A percentile compares a stretch with the other conserved stretches of the same genome.
Conservation (phyloP, 768 basidiomycete species). For the Pleurotus pulmonarius region DNA sequence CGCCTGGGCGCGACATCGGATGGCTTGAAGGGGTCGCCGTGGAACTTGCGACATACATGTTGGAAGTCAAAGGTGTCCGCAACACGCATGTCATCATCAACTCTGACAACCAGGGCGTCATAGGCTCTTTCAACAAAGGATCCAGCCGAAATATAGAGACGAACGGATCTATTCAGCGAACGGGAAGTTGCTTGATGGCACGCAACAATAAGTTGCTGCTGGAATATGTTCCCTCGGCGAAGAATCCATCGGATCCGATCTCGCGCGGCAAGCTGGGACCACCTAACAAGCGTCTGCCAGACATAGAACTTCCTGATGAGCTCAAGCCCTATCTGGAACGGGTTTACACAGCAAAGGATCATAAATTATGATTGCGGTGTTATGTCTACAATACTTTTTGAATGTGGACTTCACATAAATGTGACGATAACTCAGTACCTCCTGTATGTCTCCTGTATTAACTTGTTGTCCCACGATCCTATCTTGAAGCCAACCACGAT, state of each 20-base stretch:
- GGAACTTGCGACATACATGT: slow-evolving; percentile 16
- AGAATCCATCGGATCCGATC: slow-evolving; percentile 23
- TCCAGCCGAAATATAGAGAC: slow-evolving; percentile 16
- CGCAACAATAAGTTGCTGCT: slow-evolving; percentile 11
- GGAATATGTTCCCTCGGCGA: slow-evolving; percentile 14
- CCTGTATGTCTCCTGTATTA: too few relatives aligned
- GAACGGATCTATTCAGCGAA: slow-evolving; percentile 18
- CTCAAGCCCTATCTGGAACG: neutral
- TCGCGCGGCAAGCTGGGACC: slow-evolving; percentile 15
- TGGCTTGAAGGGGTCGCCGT: slow-evolving; percentile 22
- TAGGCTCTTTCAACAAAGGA: slow-evolving; percentile 21
- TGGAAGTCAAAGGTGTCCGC: slow-evolving; percentile 2
- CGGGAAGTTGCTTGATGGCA: slow-evolving; percentile 4
- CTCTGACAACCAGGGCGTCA: slow-evolving; percentile 25
- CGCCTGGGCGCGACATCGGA: slow-evolving; percentile 16
- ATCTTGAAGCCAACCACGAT: neutral
- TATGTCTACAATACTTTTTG: too few relatives aligned
- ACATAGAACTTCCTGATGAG: neutral
- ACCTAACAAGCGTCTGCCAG: neutral
- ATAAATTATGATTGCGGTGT: too few relatives aligned
- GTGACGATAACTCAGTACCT: too few relatives aligned
- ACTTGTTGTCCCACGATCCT: too few relatives aligned
- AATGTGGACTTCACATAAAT: too few relatives aligned
- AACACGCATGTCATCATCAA: slow-evolving; percentile 15
- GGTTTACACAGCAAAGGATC: neutral